Evolutionary conservation across 2,329 filamentous ascomycete genomes (phyloP).

Genomic region (Whalleya microplaca): DNA sequence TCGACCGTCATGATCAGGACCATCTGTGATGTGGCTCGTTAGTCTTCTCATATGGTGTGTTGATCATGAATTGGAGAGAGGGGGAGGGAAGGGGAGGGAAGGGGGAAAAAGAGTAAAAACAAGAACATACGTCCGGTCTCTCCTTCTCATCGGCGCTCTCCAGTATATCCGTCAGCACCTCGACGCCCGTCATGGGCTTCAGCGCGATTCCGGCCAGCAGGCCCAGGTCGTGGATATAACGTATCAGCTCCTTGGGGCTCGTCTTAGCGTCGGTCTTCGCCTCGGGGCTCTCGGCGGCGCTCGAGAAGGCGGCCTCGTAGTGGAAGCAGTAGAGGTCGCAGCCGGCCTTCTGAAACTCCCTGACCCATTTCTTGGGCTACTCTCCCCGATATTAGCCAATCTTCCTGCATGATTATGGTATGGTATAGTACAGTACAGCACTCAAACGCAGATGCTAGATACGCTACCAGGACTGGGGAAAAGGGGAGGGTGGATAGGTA

Average conservation of each 20-base stretch:
- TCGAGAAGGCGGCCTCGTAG: constrained; percentile 93
- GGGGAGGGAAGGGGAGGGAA: background rate
- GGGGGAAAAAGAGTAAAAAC: background rate
- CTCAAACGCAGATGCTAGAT: background rate
- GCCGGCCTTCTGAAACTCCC: constrained; percentile 89
- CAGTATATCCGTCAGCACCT: constrained; percentile 90
- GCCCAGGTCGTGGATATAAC: constrained; percentile 85
- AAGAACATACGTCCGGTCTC: constrained; percentile 76
- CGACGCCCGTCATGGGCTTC: constrained; percentile 88
- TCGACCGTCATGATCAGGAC: constrained; percentile 98
- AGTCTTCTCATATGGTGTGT: too few relatives aligned
- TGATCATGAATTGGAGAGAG: too few relatives aligned
- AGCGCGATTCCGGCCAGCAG: constrained; percentile 94
- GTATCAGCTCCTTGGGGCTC: constrained; percentile 81
- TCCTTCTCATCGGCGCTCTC: constrained; percentile 74
- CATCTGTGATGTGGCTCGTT: constrained; percentile 65
- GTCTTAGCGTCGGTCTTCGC: constrained; percentile 72
- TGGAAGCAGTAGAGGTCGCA: constrained; percentile 99
- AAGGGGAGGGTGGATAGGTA: background rate
- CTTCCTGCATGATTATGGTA: background rate
- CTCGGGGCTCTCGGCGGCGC: constrained; percentile 80
- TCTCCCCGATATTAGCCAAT: background rate
- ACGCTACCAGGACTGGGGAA: too few relatives aligned
- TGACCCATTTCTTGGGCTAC: constrained; percentile 97
- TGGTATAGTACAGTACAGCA: background rate